Evolutionary conservation across 768 basidiomycete genomes (phyloP).

Genomic region (Podaxis sp.): DNA sequence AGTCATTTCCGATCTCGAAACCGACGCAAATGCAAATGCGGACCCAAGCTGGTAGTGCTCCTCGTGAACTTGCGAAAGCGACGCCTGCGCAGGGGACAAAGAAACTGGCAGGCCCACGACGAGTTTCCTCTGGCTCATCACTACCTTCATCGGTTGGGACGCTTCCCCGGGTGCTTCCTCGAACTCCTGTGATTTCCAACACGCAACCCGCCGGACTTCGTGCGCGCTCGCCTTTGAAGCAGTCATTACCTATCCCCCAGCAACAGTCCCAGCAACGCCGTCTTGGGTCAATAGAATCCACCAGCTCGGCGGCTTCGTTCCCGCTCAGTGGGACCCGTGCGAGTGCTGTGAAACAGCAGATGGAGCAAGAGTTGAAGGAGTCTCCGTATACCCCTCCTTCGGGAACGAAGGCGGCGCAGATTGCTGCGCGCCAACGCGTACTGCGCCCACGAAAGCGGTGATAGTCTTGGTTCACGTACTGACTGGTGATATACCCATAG

Average conservation of each 20-base stretch:
- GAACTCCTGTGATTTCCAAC: not conserved
- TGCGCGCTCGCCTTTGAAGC: not conserved
- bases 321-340: slow-evolving; percentile 39
- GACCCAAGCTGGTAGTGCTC: not conserved
- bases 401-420: slow-evolving; percentile 34
- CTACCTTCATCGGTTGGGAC: not conserved
- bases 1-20: not conserved
- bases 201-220: not conserved
- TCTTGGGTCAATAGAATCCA: slow-evolving; percentile 6
- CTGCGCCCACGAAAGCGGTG: not conserved
- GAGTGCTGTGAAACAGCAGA: slow-evolving; percentile 32
- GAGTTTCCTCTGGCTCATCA: not conserved
- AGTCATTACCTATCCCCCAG: slow-evolving; percentile 1
- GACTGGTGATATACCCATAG: not conserved
- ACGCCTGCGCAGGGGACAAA: not conserved
- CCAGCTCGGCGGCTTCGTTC: slow-evolving; percentile 29
- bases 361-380: slow-evolving; percentile 30
- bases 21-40: too few species aligned
- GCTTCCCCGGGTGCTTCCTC: not conserved
- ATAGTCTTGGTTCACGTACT: not conserved
- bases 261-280: slow-evolving; percentile 1
- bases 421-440: slow-evolving; percentile 1
- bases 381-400: slow-evolving; percentile 36
- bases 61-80: not conserved
- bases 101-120: not conserved